Conservation (phyloP, 257 asterid species). For the Fraxinus quadrangulata region DNA sequence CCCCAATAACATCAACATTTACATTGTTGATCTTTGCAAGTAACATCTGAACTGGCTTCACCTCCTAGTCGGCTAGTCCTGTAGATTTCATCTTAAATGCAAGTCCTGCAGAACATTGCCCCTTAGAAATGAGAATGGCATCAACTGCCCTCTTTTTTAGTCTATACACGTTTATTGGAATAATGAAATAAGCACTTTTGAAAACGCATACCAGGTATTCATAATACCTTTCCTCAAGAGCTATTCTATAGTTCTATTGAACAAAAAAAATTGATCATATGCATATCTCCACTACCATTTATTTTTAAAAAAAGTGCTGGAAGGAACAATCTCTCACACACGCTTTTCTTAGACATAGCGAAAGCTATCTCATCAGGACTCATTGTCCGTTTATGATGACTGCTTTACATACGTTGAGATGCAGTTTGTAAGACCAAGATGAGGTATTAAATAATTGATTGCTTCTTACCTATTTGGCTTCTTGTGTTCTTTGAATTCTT, state of each 20-base stretch:
- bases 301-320: background rate
- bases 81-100: background rate
- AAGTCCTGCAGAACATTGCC: background rate
- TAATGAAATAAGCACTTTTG: background rate
- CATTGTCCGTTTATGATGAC: background rate
- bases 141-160: background rate
- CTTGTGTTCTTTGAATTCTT: background rate
- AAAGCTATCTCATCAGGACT: background rate
- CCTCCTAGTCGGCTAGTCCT: background rate
- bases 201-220: background rate
- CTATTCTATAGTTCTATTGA: background rate
- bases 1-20: background rate
- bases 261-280: background rate
- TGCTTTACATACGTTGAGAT: background rate
- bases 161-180: background rate
- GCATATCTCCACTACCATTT: background rate
- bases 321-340: background rate
- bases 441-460: background rate
- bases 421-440: constrained; percentile 17
- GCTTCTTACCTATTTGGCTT: background rate
- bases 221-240: background rate
- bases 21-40: background rate
- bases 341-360: background rate
- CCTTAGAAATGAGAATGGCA: background rate
- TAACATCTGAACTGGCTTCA: background rate